Conservation (phyloP, 148 eudicot species). For the Camellia granthamiana region DNA sequence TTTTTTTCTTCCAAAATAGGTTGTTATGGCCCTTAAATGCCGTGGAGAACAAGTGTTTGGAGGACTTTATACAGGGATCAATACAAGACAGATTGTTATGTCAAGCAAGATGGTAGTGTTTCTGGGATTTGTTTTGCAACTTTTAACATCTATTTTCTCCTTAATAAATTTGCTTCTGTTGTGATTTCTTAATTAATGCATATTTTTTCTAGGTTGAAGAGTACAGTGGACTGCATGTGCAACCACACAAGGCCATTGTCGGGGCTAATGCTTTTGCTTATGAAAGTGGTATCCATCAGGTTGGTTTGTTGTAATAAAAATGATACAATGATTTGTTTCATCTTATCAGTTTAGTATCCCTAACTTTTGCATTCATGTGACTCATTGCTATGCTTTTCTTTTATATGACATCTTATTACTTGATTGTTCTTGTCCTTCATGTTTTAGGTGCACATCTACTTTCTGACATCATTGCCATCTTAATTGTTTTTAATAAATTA, state of each 20-base stretch:
- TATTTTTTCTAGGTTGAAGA: conserved; percentile 45
- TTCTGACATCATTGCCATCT: neutral
- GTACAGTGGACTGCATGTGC: conserved; percentile 48
- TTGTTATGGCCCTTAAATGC: conserved; percentile 61
- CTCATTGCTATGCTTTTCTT: neutral
- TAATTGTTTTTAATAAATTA: neutral
- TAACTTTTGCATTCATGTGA: neutral
- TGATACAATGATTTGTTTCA: neutral
- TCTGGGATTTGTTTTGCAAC: neutral
- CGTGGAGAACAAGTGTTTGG: conserved; percentile 46
- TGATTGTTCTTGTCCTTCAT: neutral
- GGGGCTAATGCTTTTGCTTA: conserved; percentile 65
- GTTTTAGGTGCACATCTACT: neutral
- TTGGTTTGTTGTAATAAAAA: conserved; percentile 10
- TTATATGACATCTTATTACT: neutral
- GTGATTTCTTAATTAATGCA: neutral
- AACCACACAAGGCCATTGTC: conserved; percentile 64
- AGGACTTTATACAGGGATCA: conserved; percentile 56
- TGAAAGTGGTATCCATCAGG: conserved; percentile 68
- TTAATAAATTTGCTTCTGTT: neutral
- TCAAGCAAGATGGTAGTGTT: conserved; percentile 57
- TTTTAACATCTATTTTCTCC: neutral
- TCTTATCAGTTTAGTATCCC: neutral
- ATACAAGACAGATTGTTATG: conserved; percentile 49
- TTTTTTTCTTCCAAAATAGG: conserved; percentile 31